A percentile compares a stretch with the other conserved stretches of the same genome.
Evolutionary conservation across 371 early-diverging fungal genomes (phyloP).

Genomic region (Nematocida sp.): DNA sequence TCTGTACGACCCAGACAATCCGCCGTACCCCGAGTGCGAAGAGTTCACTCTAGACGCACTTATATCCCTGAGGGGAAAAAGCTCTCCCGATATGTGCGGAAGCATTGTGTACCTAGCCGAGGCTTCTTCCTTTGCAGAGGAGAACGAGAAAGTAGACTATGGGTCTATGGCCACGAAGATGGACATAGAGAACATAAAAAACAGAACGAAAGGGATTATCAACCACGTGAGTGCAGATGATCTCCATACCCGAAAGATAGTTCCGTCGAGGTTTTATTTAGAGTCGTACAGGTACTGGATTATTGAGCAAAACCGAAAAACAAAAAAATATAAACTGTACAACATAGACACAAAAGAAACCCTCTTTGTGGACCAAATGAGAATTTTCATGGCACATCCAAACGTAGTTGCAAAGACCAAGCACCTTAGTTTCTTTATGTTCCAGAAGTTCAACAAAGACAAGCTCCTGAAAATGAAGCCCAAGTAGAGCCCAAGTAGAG

Average conservation of each 20-base stretch:
- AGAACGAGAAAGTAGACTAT: not conserved
- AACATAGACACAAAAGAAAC: constrained; percentile 22
- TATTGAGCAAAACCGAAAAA: not conserved
- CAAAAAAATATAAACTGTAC: not conserved
- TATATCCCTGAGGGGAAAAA: not conserved
- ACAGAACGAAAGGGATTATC: not conserved
- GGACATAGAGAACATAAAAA: not conserved
- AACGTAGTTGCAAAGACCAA: not conserved
- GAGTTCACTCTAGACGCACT: not conserved
- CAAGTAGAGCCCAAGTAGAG: no score
- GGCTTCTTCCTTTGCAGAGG: not conserved
- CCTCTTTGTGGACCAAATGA: not conserved
- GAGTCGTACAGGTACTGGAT: constrained; percentile 15
- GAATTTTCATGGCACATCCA: constrained; percentile 15
- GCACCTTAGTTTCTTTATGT: constrained; percentile 10
- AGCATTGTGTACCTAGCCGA: not conserved
- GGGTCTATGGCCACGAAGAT: not conserved
- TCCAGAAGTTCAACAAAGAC: constrained; percentile 6
- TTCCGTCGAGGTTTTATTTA: not conserved
- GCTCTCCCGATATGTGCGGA: not conserved
- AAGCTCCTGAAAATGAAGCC: no score
- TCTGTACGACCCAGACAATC: constrained; percentile 13
- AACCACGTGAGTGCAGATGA: not conserved
- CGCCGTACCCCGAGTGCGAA: no score
- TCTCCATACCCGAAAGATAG: not conserved